These are phyloP conservation scores for Salix brachista DNA, from an alignment of 345 rosid genomes.

Conservation along the genomic window DNA sequence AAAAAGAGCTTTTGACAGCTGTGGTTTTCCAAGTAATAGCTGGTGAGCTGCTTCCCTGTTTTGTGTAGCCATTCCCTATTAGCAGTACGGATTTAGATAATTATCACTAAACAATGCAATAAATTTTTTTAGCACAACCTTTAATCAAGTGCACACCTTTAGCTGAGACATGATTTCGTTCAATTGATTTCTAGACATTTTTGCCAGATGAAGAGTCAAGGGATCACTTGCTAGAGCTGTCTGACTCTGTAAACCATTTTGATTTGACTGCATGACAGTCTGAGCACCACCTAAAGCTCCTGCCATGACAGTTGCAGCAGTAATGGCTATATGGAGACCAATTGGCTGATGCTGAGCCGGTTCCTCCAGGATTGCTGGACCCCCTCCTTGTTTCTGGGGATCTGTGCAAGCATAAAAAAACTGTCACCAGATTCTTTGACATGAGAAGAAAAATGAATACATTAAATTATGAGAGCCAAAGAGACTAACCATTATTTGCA, in stretches of 20 bases:
- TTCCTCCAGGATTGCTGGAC: constrained; percentile 44
- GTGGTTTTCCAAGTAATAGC: constrained; percentile 70
- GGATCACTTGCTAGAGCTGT: constrained; percentile 68
- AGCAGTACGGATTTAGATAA: constrained; percentile 12
- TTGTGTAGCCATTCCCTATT: constrained; percentile 67
- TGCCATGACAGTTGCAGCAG: constrained; percentile 73
- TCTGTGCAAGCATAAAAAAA: constrained; percentile 35
- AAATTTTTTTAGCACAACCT: neutral
- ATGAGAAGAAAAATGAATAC: constrained; percentile 3
- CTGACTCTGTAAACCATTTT: constrained; percentile 44
- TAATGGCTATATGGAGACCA: constrained; percentile 73
- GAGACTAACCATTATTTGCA: constrained; percentile 48
- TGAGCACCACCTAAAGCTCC: constrained; percentile 78
- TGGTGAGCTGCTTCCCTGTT: constrained; percentile 69
- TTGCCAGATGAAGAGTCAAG: constrained; percentile 81
- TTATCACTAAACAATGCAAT: constrained; percentile 9
- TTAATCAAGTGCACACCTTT: constrained; percentile 47
- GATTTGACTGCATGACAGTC: constrained; percentile 46
- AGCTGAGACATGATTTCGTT: constrained; percentile 66
- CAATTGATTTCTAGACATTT: constrained; percentile 83
- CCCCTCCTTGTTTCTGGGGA: constrained; percentile 59
- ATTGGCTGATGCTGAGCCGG: constrained; percentile 61
- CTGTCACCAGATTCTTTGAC: neutral
- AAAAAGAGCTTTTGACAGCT: constrained; percentile 77
- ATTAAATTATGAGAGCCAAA: neutral